Conservation (phyloP, 192 early-diverging fungal species). For the Gigaspora rosea region DNA sequence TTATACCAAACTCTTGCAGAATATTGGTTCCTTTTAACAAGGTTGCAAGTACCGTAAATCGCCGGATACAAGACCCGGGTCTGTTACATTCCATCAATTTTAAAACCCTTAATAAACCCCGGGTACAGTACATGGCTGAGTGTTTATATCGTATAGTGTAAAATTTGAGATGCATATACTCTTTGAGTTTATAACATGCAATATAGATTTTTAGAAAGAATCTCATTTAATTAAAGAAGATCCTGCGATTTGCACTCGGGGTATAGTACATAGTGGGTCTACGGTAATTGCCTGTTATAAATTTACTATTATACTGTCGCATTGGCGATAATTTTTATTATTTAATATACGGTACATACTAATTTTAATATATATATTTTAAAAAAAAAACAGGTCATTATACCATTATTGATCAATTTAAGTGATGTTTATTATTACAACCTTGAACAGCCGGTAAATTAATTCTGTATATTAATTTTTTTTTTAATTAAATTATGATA, state of each 20-base stretch:
- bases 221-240: no score
- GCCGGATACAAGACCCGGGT: no score
- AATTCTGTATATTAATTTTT: neutral
- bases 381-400: constrained; percentile 60
- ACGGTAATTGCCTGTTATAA: constrained; percentile 36
- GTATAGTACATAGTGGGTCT: no score
- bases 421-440: constrained; percentile 91
- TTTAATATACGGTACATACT: neutral
- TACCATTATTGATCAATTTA: constrained; percentile 87
- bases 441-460: constrained; percentile 66
- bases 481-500: neutral
- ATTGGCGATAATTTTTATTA: neutral
- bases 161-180: no score
- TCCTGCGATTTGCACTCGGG: no score
- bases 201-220: no score
- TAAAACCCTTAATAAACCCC: no score
- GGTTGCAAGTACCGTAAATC: constrained; percentile 61
- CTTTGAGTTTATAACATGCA: no score
- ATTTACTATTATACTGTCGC: no score
- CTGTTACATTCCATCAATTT: no score
- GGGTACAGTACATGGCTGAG: no score
- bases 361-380: neutral
- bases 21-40: constrained; percentile 73
- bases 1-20: constrained; percentile 62
- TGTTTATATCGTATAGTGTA: no score